phyloP scores from a whole-genome alignment of 495 filamentous ascomycete species.

The Eremomyces bilateralis region DNA sequence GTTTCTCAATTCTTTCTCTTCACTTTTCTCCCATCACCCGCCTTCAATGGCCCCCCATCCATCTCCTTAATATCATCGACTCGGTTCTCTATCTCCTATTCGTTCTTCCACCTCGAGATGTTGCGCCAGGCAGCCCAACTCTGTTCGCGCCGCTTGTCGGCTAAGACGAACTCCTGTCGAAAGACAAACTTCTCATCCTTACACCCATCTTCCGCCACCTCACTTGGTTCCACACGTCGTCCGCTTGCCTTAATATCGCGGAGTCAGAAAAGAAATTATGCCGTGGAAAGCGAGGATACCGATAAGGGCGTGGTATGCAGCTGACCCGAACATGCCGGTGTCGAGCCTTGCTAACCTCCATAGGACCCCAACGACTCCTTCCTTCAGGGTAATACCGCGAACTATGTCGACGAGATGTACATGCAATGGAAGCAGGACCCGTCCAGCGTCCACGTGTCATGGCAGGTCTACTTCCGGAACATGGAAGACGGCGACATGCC shows the following conservation, averaged over 20 bases:
- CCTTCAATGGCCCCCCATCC: no score
- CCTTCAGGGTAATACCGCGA: constrained; percentile 81
- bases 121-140: no score
- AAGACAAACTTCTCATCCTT: no score
- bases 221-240: constrained; percentile 25
- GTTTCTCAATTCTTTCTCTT: no score
- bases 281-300: constrained; percentile 31
- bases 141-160: no score
- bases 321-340: constrained; percentile 1
- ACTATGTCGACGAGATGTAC: constrained; percentile 99
- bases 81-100: no score
- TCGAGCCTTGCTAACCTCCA: constrained; percentile 1
- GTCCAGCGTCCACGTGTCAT: constrained; percentile 85
- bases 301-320: constrained; percentile 27
- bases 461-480: constrained; percentile 98
- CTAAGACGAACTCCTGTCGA: no score
- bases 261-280: constrained; percentile 27
- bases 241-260: constrained; percentile 28
- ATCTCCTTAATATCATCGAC: no score
- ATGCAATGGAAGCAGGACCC: constrained; percentile 89
- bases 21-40: no score
- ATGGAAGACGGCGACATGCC: constrained; percentile 98
- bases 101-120: no score
- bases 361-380: constrained; percentile 86
- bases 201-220: constrained; percentile 8